Evolutionary conservation across 805 yeast species (phyloP), one percentile per base, ranked within the genome.

Genomic region (Kodamaea jinghongensis): DNA sequence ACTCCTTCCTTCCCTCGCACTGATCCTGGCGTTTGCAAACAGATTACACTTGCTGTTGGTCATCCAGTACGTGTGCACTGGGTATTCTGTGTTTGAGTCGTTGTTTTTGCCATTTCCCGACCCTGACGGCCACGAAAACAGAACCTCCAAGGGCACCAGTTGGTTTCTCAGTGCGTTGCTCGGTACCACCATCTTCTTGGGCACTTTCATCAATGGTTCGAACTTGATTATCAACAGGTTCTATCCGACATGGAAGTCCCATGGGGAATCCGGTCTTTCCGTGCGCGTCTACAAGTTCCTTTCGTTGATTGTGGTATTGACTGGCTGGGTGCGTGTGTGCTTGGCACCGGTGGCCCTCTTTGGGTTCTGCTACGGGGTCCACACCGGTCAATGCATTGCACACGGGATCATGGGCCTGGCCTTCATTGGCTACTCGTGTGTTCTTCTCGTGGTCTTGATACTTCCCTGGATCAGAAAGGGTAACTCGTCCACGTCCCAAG

Each of bases 381-480:
- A 86, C 52, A 81, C 95, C 0, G 98, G 98, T 16, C 98, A 91
- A 63, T 91, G 98, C 60, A 76, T 89, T 29, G 98, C 98, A 0
- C 98, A 91, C 59, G 97, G 96, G 4, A 86, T 91, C 44, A 91
- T 91, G 98, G 98, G 98, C 0, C 75, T 86, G 16, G 83, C 95
- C 0, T 91, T 91, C 51, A 75, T 91, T 8, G 62, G 73, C 3
- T 91, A 91, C 58, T 96, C 96, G 3, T 79, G 83, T 44, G 62
- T 88, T 8, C 71, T 87, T 50, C 58, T 78, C 2, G 59, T 80
- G 52, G 81, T 87, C 52, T 69, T 91, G 38, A 74, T 80, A 6
- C 63, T 87, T 3, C 91, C 93, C 3, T 80, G 93, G 90, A 58
- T 89, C 50, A 65, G 87, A 52, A 63, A 76, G 50, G 52, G 45